Evolutionary conservation across 495 filamentous ascomycete genomes (phyloP).

Genomic region (Stereocaulon alpinum): DNA sequence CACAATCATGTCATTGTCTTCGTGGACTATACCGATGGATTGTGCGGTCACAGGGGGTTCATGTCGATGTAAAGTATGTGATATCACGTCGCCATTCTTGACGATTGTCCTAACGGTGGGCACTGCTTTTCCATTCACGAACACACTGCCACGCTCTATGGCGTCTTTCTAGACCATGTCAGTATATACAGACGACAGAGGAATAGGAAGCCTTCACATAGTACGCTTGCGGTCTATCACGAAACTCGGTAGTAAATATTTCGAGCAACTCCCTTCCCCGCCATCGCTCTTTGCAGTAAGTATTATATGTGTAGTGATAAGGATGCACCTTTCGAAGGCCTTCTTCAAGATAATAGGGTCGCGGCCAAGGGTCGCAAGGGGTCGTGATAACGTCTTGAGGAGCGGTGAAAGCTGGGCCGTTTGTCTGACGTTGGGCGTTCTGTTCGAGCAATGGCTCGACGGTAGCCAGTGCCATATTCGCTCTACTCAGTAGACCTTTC

Average conservation of each 20-base stretch:
- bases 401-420: constrained; percentile 15
- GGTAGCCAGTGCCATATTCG: constrained; percentile 46
- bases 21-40: constrained; percentile 72
- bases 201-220: constrained; percentile 46
- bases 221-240: constrained; percentile 77
- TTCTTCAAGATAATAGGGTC: constrained; percentile 66
- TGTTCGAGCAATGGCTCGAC: constrained; percentile 30
- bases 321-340: constrained; percentile 74
- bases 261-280: constrained; percentile 63
- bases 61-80: constrained; percentile 89
- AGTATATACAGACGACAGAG: neutral
- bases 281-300: constrained; percentile 85
- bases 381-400: constrained; percentile 49
- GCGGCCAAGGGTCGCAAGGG: constrained; percentile 50
- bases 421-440: constrained; percentile 17
- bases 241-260: constrained; percentile 74
- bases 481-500: constrained; percentile 38
- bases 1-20: constrained; percentile 83
- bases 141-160: constrained; percentile 64
- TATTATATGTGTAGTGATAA: constrained; percentile 92
- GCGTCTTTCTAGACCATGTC: constrained; percentile 51
- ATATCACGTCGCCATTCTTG: constrained; percentile 76
- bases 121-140: constrained; percentile 58
- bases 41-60: constrained; percentile 83
- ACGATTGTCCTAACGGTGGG: constrained; percentile 45